phyloP scores from a whole-genome alignment of 345 rosid genomes.

The Noccaea bulbosa region DNA sequence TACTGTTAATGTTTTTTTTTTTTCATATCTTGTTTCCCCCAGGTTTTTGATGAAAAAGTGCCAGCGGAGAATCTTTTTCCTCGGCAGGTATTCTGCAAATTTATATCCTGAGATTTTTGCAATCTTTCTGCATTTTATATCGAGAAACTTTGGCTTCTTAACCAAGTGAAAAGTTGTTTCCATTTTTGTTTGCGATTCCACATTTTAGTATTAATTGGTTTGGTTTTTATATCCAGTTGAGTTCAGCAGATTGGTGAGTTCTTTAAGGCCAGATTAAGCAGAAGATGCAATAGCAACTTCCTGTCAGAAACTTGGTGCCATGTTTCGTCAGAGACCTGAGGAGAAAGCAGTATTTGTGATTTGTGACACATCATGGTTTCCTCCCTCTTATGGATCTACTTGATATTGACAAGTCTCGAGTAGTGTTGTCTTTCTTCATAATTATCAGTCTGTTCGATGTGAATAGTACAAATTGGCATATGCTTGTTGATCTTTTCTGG shows the following conservation, averaged over 20 bases:
- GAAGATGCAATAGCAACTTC: conserved; percentile 88
- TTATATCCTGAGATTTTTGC: conserved; percentile 15
- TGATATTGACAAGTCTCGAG: conserved; percentile 77
- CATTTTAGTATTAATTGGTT: no score
- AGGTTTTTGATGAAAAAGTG: conserved; percentile 87
- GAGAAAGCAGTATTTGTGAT: conserved; percentile 87
- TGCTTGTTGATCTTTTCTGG: conserved; percentile 25
- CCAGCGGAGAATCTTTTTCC: conserved; percentile 92
- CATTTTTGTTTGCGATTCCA: no score
- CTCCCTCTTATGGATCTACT: conserved; percentile 91
- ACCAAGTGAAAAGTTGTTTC: no score
- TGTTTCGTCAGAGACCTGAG: conserved; percentile 86
- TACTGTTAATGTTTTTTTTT: no score
- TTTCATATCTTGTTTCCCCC: conserved; percentile 33
- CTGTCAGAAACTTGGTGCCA: conserved; percentile 72
- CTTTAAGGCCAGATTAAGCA: conserved; percentile 72
- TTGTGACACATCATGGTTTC: conserved; percentile 89
- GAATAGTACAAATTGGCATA: conserved; percentile 18
- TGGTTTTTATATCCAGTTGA: no score
- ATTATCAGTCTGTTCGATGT: conserved; percentile 11
- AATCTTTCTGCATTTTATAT: conserved; percentile 1
- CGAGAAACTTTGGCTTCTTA: conserved; percentile 29
- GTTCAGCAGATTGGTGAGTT: conserved; percentile 82
- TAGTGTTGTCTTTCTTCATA: conserved; percentile 41
- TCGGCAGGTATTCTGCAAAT: conserved; percentile 67